Evolutionary conservation across 176 grass and related monocot species (phyloP).

Genomic region (Calamus simplicifolius): DNA sequence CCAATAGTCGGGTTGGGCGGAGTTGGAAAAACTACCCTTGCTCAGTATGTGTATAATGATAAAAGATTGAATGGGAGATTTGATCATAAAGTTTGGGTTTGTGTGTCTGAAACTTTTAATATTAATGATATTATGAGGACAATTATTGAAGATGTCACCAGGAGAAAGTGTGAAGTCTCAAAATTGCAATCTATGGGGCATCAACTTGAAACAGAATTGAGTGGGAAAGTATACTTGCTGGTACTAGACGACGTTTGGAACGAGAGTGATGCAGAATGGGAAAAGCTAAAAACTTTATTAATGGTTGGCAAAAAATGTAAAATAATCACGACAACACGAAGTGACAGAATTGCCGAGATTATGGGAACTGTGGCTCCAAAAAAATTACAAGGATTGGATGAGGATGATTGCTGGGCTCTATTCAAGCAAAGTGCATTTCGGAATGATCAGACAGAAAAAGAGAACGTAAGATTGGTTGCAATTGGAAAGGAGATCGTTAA

Average conservation of each 20-base stretch:
- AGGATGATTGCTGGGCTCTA: conserved; percentile 11
- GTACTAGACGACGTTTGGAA: too few relatives aligned
- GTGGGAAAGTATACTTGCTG: too few relatives aligned
- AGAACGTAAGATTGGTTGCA: background rate
- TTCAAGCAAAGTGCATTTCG: background rate
- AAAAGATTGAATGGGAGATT: background rate
- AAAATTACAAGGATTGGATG: background rate
- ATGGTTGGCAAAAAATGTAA: background rate
- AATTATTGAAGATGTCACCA: too few relatives aligned
- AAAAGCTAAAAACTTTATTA: too few relatives aligned
- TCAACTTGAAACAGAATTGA: too few relatives aligned
- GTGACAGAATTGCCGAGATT: background rate
- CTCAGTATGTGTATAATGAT: conserved; percentile 7
- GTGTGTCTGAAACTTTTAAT: too few relatives aligned
- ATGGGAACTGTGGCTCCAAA: background rate
- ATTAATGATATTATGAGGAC: too few relatives aligned
- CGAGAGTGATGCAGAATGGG: too few relatives aligned
- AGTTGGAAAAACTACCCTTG: conserved; percentile 20
- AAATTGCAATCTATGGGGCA: too few relatives aligned
- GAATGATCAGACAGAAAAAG: too few relatives aligned
- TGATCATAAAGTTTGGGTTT: conserved; percentile 2
- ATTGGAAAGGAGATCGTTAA: conserved; percentile 22
- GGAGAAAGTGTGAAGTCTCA: too few relatives aligned
- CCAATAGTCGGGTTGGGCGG: conserved; percentile 15
- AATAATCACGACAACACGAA: conserved; percentile 12